Conservation (phyloP, 2,329 filamentous ascomycete species). For the Aspergillus proliferans region DNA sequence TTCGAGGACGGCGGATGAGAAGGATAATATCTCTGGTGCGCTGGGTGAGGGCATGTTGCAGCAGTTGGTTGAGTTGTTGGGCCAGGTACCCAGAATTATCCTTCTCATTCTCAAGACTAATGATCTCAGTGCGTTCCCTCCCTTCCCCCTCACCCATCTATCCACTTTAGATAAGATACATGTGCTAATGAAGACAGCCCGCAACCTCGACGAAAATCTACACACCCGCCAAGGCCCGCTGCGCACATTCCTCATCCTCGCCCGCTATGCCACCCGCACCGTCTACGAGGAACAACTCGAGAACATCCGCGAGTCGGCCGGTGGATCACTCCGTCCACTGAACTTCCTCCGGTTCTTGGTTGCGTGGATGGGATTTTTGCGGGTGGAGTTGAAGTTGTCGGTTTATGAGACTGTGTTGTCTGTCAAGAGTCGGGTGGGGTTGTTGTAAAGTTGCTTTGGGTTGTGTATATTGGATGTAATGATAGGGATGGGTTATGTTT, state of each 20-base stretch:
- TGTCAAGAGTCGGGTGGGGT: constrained; percentile 45
- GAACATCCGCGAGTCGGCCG: constrained; percentile 40
- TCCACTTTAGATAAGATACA: constrained; percentile 3
- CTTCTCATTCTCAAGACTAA: constrained; percentile 96
- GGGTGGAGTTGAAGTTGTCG: constrained; percentile 53
- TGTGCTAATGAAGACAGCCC: constrained; percentile 41
- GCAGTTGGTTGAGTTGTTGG: constrained; percentile 80
- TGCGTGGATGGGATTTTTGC: constrained; percentile 49
- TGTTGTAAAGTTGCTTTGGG: constrained; percentile 15
- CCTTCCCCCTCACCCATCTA: neutral
- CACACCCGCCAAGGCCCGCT: constrained; percentile 53
- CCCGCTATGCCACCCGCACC: constrained; percentile 56
- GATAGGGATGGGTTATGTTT: neutral
- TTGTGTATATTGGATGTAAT: neutral
- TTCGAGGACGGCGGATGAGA: constrained; percentile 66
- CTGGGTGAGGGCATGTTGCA: constrained; percentile 83
- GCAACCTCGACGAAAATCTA: constrained; percentile 80
- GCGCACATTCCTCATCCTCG: constrained; percentile 59
- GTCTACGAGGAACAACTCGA: constrained; percentile 59
- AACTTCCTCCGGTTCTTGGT: constrained; percentile 48
- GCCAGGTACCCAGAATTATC: constrained; percentile 84
- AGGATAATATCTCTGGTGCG: constrained; percentile 76
- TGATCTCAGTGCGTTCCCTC: constrained; percentile 61
- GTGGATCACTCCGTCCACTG: constrained; percentile 46
- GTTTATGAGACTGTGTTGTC: constrained; percentile 54